Evolutionary conservation across 108 stramenopile genomes (phyloP).

Genomic region (Cyclotella sp.): DNA sequence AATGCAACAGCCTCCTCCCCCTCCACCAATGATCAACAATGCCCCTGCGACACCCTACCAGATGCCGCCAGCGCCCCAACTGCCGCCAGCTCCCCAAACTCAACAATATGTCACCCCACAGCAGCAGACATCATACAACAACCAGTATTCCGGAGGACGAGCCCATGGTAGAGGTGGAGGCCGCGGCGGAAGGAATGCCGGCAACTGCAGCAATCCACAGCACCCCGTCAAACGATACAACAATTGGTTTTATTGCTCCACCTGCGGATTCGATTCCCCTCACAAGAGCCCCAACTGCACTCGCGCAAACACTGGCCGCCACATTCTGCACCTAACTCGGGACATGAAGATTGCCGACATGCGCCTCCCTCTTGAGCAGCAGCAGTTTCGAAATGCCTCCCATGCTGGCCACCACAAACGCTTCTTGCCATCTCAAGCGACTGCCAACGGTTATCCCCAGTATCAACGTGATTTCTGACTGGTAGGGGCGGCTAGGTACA

Average conservation of each 20-base stretch:
- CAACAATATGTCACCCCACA: neutral
- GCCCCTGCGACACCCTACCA: too few species aligned
- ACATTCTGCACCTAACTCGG: neutral
- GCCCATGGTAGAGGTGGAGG: too few species aligned
- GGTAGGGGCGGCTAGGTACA: too few species aligned
- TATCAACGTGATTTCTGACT: too few species aligned
- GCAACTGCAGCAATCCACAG: too few species aligned
- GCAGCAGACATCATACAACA: neutral
- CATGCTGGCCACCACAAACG: too few species aligned
- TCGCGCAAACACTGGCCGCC: neutral
- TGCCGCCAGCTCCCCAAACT: neutral
- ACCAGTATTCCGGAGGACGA: too few species aligned
- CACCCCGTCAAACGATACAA: neutral
- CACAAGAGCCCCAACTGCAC: neutral
- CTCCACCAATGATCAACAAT: too few species aligned
- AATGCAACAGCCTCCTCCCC: too few species aligned
- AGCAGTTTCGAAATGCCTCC: too few species aligned
- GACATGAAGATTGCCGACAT: slow-evolving; percentile 4
- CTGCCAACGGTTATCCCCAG: neutral
- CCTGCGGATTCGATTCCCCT: neutral
- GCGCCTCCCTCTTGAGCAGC: neutral
- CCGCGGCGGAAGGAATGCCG: too few species aligned
- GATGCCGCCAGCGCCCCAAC: neutral
- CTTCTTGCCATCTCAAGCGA: neutral
- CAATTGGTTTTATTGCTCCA: neutral